Base-by-base conservation (phyloP, 1,139 yeast species). In the Ashbya aceris region DNA sequence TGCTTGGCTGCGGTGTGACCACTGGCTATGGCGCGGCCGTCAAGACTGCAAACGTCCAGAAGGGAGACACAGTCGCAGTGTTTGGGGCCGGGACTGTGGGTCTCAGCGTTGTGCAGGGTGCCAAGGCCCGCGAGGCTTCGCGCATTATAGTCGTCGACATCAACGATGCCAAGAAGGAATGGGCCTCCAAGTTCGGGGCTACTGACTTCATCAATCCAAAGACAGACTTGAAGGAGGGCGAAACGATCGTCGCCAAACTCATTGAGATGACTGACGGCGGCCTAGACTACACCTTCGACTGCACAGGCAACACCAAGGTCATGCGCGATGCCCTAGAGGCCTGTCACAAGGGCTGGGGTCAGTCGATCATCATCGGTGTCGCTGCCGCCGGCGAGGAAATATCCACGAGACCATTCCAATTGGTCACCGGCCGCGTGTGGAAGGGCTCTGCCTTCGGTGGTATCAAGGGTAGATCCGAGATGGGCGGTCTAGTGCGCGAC, bases 321-420 rank as follows among this genome's bases (percentile, higher is more conserved):
- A 91, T 91, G 98, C 80, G 97, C 70, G 71, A 77, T 59, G 98
- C 98, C 14, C 74, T 91, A 54, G 97, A 91, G 71, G 86, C 96
- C 30, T 86, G 96, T 65, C 97, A 91, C 73, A 89, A 89, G 70
- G 98, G 98, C 51, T 93, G 98, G 97, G 98, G 98, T 66, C 78
- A 81, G 58, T 86, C 96, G 23, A 74, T 91, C 56, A 73, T 91
- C 58, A 91, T 91, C 62, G 98, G 98, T 62, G 98, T 93, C 54
- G 98, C 98, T 38, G 95, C 96, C 54, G 95, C 97, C 39, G 98
- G 98, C 55, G 76, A 87, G 67, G 97, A 91, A 68, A 89, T 93
- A 52, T 69, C 95, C 42, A 91, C 97, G 42, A 80, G 97, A 69
- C 98, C 98, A 48, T 91, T 91, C 86, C 97, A 91, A 72, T 77